Evolutionary conservation across 1,284 basidiomycete species (phyloP).

Genomic region (Hypsizygus ulmarius): DNA sequence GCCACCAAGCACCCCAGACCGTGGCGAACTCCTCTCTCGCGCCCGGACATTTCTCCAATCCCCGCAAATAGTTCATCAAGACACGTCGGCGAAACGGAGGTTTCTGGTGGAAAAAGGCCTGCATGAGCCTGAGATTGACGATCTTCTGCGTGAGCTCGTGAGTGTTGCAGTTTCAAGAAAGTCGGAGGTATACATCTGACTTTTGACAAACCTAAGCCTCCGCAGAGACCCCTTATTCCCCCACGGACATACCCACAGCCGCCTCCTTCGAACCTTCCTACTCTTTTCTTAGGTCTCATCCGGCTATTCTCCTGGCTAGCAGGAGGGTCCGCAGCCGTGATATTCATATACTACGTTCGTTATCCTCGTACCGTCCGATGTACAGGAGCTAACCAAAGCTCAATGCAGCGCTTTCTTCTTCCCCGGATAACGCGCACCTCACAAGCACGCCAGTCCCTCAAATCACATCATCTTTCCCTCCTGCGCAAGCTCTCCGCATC

Average conservation of each 20-base stretch:
- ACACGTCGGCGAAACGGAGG: constrained; percentile 50
- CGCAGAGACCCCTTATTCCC: constrained; percentile 53
- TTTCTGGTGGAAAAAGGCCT: constrained; percentile 77
- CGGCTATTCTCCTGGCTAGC: constrained; percentile 65
- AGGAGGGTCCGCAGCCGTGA: constrained; percentile 56
- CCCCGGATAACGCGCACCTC: constrained; percentile 60
- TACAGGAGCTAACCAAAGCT: constrained; percentile 1
- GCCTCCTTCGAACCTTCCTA: constrained; percentile 67
- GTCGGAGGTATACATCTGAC: constrained; percentile 3
- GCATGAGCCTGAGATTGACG: constrained; percentile 54
- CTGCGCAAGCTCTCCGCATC: constrained; percentile 53
- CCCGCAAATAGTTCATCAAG: constrained; percentile 61
- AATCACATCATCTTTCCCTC: constrained; percentile 54
- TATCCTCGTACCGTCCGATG: not conserved
- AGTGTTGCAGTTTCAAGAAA: constrained; percentile 19
- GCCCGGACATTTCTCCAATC: constrained; percentile 66
- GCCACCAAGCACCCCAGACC: constrained; percentile 15
- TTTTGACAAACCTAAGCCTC: constrained; percentile 37
- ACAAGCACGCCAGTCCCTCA: constrained; percentile 58
- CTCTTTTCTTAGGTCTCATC: constrained; percentile 57
- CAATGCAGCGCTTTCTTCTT: constrained; percentile 57
- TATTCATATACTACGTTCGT: constrained; percentile 64
- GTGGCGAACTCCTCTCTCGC: constrained; percentile 49
- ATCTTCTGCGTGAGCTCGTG: constrained; percentile 57
- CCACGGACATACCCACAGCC: constrained; percentile 72